Conservation (phyloP, 2,329 filamentous ascomycete species). For the Arthrobotrys iridis region DNA sequence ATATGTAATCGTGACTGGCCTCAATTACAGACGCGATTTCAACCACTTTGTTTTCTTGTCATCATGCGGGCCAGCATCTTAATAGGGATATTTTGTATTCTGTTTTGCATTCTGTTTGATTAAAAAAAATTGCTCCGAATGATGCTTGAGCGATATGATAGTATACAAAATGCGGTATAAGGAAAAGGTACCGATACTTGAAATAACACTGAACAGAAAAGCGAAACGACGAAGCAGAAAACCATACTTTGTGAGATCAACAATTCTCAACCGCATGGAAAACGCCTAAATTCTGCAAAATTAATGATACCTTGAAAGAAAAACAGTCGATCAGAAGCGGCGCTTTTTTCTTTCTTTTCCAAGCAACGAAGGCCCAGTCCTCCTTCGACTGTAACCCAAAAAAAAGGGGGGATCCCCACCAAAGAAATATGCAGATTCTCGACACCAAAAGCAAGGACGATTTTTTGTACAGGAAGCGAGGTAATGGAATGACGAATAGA, state of each 20-base stretch:
- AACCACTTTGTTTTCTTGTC: no score
- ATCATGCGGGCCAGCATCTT: no score
- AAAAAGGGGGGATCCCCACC: neutral
- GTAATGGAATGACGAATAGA: neutral
- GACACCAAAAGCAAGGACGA: neutral
- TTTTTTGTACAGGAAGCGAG: constrained; percentile 33
- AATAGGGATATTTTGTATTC: no score
- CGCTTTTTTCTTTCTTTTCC: constrained; percentile 6
- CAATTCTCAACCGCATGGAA: constrained; percentile 1
- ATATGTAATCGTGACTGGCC: no score
- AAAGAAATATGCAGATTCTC: neutral
- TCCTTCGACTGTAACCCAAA: neutral
- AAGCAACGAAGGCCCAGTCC: constrained; percentile 7
- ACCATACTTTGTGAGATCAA: neutral
- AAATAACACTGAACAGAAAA: neutral
- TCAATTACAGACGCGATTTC: no score
- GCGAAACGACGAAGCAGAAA: neutral
- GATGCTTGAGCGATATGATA: neutral
- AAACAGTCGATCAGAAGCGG: no score
- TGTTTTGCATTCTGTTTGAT: neutral
- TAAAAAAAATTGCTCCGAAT: neutral
- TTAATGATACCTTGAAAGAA: neutral
- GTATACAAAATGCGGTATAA: neutral
- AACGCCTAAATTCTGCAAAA: neutral
- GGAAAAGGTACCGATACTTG: neutral